Percentiles rank a stretch among this genome's conserved stretches.
phyloP scores from a whole-genome alignment of 257 asterid genomes.

The Ilex aquifolium region DNA sequence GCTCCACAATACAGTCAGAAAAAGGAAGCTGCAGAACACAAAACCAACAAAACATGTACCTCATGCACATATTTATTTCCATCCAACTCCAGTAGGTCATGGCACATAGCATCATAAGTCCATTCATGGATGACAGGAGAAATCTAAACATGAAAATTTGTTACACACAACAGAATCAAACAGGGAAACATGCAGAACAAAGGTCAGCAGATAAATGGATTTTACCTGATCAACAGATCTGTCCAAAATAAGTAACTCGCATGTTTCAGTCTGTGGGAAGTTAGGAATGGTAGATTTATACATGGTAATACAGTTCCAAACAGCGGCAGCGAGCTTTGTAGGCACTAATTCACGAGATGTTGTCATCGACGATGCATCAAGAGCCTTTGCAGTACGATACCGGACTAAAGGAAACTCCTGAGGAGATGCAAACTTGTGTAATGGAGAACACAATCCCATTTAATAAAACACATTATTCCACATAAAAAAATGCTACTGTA shows the following conservation, averaged over 20 bases:
- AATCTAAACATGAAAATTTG: constrained; percentile 40
- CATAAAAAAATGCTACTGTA: too few species aligned
- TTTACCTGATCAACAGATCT: constrained; percentile 89
- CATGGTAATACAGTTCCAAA: constrained; percentile 60
- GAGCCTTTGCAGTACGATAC: constrained; percentile 56
- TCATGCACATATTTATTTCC: constrained; percentile 84
- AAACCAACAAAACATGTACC: constrained; percentile 35
- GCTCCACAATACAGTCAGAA: constrained; percentile 9
- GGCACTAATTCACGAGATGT: constrained; percentile 61
- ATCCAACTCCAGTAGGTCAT: constrained; percentile 85
- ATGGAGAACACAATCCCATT: too few species aligned
- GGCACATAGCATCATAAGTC: constrained; percentile 98
- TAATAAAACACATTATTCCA: too few species aligned
- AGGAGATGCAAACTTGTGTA: constrained; percentile 5
- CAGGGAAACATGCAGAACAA: constrained; percentile 1
- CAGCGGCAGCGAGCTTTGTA: constrained; percentile 67
- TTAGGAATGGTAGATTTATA: constrained; percentile 71
- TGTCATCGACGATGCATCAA: constrained; percentile 28
- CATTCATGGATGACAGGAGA: constrained; percentile 98
- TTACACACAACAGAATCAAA: neutral
- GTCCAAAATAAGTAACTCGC: constrained; percentile 88
- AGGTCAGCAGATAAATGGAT: constrained; percentile 6
- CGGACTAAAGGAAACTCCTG: constrained; percentile 89
- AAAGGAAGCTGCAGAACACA: constrained; percentile 3
- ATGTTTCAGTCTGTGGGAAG: constrained; percentile 79